These are phyloP conservation scores for Cercospora sojina DNA, from an alignment of 2,329 filamentous ascomycete genomes.

Conservation along the genomic window DNA sequence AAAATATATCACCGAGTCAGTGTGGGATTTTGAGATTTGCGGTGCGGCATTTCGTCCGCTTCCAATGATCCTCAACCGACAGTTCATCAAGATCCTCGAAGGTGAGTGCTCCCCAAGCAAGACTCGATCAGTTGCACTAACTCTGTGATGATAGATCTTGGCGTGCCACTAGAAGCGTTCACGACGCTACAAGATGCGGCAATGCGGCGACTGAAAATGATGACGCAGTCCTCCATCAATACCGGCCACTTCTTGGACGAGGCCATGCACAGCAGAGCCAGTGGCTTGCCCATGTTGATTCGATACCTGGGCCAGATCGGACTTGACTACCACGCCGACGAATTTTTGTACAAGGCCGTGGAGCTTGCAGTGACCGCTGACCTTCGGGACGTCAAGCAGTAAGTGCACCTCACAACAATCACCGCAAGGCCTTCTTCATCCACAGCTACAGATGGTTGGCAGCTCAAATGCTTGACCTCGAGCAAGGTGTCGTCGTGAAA, in stretches of 20 bases:
- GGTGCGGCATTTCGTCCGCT: conserved; percentile 67
- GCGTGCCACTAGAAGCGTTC: conserved; percentile 60
- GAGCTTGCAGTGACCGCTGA: conserved; percentile 70
- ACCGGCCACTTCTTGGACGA: conserved; percentile 65
- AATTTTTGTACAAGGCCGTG: conserved; percentile 68
- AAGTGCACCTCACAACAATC: conserved; percentile 32
- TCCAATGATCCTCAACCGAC: conserved; percentile 70
- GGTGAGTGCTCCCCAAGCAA: neutral
- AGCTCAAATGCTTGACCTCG: too few relatives aligned
- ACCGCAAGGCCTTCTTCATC: too few relatives aligned
- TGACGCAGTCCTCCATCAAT: conserved; percentile 59
- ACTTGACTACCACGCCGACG: conserved; percentile 65
- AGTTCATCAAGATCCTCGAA: conserved; percentile 82
- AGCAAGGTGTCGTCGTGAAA: too few relatives aligned
- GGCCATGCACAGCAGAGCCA: conserved; percentile 60
- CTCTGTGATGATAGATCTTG: conserved; percentile 55
- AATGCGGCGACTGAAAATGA: conserved; percentile 58
- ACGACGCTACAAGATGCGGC: conserved; percentile 63
- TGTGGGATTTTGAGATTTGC: conserved; percentile 66
- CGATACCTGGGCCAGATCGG: conserved; percentile 57
- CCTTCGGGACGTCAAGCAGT: conserved; percentile 73
- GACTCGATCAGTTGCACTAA: neutral
- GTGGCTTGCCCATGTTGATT: conserved; percentile 64
- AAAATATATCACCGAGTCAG: conserved; percentile 65
- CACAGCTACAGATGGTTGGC: too few relatives aligned